A percentile compares a stretch with the other conserved stretches of the same genome.
Evolutionary conservation across 2,329 filamentous ascomycete genomes (phyloP).

Genomic region (Alternaria solani): DNA sequence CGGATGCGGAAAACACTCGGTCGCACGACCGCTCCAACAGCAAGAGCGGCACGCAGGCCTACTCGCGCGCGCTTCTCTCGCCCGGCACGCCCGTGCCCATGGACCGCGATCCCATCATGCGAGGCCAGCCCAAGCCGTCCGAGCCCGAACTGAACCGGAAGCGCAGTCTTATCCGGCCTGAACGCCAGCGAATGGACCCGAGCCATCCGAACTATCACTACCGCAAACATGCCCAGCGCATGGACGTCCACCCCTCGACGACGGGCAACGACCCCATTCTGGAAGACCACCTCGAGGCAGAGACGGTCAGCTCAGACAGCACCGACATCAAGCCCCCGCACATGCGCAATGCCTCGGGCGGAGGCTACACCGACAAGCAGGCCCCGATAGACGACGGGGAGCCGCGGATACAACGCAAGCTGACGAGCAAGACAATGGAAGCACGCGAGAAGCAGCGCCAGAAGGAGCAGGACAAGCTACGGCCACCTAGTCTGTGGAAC

Average conservation of each 20-base stretch:
- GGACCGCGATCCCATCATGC: constrained; percentile 64
- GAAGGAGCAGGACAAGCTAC: constrained; percentile 69
- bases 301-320: constrained; percentile 69
- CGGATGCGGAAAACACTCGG: constrained; percentile 73
- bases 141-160: constrained; percentile 71
- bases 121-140: constrained; percentile 43
- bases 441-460: constrained; percentile 68
- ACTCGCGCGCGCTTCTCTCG: constrained; percentile 55
- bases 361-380: constrained; percentile 51
- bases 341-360: constrained; percentile 48
- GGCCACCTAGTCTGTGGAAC: constrained; percentile 89
- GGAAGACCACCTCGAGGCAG: constrained; percentile 68
- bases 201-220: constrained; percentile 97
- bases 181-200: constrained; percentile 82
- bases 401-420: constrained; percentile 62
- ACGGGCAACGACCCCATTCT: constrained; percentile 90
- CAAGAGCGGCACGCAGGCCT: constrained; percentile 53
- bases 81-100: constrained; percentile 51
- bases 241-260: constrained; percentile 87
- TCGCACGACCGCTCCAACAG: constrained; percentile 50
- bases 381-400: constrained; percentile 42
- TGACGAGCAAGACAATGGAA: constrained; percentile 66
- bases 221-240: constrained; percentile 90
- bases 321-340: constrained; percentile 61
- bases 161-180: constrained; percentile 86